phyloP scores from a whole-genome alignment of 1,139 yeast species.

The Candida smagusa region DNA sequence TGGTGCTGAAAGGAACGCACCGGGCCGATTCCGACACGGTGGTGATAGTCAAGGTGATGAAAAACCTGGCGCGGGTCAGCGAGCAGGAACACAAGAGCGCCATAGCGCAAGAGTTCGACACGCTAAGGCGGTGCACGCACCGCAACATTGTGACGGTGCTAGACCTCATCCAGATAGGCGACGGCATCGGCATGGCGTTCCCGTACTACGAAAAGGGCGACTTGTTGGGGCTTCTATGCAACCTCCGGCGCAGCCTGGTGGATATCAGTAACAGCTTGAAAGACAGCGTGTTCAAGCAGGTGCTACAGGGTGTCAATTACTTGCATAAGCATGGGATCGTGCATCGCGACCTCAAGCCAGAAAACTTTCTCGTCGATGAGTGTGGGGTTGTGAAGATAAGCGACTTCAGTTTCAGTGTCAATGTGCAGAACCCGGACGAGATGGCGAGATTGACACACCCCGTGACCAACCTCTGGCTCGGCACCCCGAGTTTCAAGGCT shows the following conservation, averaged over 20 bases:
- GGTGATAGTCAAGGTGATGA: slow-evolving; percentile 33
- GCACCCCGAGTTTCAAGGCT: slow-evolving; percentile 54
- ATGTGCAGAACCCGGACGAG: slow-evolving; percentile 19
- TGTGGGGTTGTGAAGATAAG: slow-evolving; percentile 44
- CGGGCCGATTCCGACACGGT: slow-evolving; percentile 13
- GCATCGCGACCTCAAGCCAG: slow-evolving; percentile 58
- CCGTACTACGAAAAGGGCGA: slow-evolving; percentile 50
- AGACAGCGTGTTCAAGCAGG: slow-evolving; percentile 47
- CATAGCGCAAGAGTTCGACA: slow-evolving; percentile 30
- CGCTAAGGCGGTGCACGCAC: slow-evolving; percentile 25
- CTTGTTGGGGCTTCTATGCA: slow-evolving; percentile 39
- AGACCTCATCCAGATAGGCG: slow-evolving; percentile 22
- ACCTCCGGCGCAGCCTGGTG: slow-evolving; percentile 32
- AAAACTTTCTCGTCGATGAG: slow-evolving; percentile 46
- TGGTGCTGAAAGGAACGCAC: slow-evolving; percentile 31
- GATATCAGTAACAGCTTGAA: slow-evolving; percentile 31
- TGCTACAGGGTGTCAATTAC: slow-evolving; percentile 43
- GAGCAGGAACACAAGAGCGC: slow-evolving; percentile 13
- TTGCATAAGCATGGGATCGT: slow-evolving; percentile 42
- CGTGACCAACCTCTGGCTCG: slow-evolving; percentile 34
- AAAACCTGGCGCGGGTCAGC: slow-evolving; percentile 15
- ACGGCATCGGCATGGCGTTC: slow-evolving; percentile 23
- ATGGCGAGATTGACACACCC: slow-evolving; percentile 16
- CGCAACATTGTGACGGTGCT: slow-evolving; percentile 29
- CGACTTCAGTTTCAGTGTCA: slow-evolving; percentile 50